Evolutionary conservation across 2,329 filamentous ascomycete species (phyloP).

Genomic region (Pseudogymnoascus sp.): DNA sequence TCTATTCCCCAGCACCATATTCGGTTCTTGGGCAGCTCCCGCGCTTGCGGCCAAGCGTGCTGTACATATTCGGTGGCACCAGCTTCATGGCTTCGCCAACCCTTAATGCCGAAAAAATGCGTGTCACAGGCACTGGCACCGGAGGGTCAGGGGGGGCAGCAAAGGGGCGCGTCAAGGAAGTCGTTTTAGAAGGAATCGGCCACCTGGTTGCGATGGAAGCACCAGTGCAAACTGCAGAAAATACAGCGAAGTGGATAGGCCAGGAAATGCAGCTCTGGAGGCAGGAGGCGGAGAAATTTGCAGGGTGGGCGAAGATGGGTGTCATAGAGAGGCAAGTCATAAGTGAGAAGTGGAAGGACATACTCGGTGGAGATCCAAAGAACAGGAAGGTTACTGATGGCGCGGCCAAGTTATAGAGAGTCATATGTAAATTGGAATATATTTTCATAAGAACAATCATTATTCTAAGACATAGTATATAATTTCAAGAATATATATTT

Average conservation of each 20-base stretch:
- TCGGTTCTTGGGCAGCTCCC: slow-evolving; percentile 49
- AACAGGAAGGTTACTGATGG: slow-evolving; percentile 13
- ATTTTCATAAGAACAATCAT: slow-evolving; percentile 9
- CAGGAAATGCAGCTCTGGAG: slow-evolving; percentile 50
- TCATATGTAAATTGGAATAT: background rate
- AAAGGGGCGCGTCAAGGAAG: slow-evolving; percentile 58
- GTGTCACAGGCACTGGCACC: slow-evolving; percentile 52
- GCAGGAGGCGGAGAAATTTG: slow-evolving; percentile 46
- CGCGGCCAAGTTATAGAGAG: background rate
- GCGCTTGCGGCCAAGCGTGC: slow-evolving; percentile 51
- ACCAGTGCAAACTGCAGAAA: slow-evolving; percentile 55
- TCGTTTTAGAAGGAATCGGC: slow-evolving; percentile 56
- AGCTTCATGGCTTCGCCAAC: slow-evolving; percentile 47
- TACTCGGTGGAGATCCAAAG: slow-evolving; percentile 16
- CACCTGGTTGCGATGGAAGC: slow-evolving; percentile 82
- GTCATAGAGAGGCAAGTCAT: slow-evolving; percentile 45
- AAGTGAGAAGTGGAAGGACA: slow-evolving; percentile 42
- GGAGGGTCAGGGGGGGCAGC: slow-evolving; percentile 58
- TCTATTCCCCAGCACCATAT: slow-evolving; percentile 59
- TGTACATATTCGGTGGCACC: slow-evolving; percentile 59
- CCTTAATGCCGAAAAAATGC: slow-evolving; percentile 49
- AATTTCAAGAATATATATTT: slow-evolving; percentile 9
- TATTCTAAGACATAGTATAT: slow-evolving; percentile 1
- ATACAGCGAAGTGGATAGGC: slow-evolving; percentile 47
- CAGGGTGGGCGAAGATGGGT: slow-evolving; percentile 31